phyloP scores from a whole-genome alignment of 192 early-diverging fungal species.

The Coemansia sp. region DNA sequence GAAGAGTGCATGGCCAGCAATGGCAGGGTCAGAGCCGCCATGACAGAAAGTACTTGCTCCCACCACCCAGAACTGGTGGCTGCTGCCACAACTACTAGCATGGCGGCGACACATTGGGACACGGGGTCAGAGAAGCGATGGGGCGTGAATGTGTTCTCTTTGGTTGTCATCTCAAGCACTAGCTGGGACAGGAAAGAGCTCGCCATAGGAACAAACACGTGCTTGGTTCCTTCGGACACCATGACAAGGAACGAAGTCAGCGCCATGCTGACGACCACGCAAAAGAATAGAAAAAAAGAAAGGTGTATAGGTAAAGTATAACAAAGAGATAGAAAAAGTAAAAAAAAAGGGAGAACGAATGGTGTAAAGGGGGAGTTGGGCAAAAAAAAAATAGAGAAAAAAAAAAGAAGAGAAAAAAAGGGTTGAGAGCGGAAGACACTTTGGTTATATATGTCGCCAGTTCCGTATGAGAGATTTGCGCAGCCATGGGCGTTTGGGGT shows the following conservation, averaged over 20 bases:
- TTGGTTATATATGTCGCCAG: not conserved
- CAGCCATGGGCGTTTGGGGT: not conserved
- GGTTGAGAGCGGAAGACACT: not conserved
- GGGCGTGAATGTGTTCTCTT: not conserved
- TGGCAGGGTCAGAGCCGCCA: slow-evolving; percentile 10
- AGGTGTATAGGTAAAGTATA: not conserved
- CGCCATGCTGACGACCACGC: slow-evolving; percentile 1
- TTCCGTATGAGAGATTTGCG: not conserved
- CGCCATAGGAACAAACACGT: not conserved
- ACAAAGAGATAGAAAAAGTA: not conserved
- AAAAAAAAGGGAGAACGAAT: not conserved
- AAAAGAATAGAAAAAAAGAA: not conserved
- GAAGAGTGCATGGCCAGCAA: slow-evolving; percentile 6
- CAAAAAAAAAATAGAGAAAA: not conserved
- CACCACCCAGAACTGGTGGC: not conserved
- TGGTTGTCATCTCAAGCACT: not conserved
- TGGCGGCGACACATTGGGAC: slow-evolving; percentile 6
- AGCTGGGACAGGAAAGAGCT: not conserved
- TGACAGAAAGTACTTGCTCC: not conserved
- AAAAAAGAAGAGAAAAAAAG: not conserved
- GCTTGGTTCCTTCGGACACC: not conserved
- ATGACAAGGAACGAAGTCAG: not conserved
- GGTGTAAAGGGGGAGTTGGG: not conserved
- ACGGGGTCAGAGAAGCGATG: slow-evolving; percentile 1
- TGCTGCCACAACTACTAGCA: slow-evolving; percentile 13